Evolutionary conservation across 2,329 filamentous ascomycete genomes (phyloP).

Genomic region (Shiraia sp.): DNA sequence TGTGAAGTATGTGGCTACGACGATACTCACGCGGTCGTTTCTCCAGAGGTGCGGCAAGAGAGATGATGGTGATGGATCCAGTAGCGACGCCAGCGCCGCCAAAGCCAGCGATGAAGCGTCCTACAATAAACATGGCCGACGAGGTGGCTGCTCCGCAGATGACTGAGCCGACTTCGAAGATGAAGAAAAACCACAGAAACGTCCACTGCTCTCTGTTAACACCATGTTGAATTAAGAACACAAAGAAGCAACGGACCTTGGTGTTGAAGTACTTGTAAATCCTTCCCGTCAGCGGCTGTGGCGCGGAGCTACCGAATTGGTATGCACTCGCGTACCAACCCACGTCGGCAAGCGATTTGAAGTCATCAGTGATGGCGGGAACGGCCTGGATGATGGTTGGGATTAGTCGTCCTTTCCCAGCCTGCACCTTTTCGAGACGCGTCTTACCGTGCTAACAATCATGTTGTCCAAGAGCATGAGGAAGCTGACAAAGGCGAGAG

Average conservation of each 20-base stretch:
- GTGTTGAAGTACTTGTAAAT: constrained; percentile 50
- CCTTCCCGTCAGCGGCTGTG: constrained; percentile 50
- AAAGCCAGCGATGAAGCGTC: constrained; percentile 42
- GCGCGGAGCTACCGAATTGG: constrained; percentile 45
- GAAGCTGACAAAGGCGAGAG: constrained; percentile 9
- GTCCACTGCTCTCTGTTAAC: background rate
- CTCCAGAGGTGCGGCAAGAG: no score
- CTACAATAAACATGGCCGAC: constrained; percentile 43
- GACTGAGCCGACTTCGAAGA: constrained; percentile 55
- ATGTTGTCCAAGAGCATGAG: constrained; percentile 16
- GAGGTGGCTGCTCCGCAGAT: constrained; percentile 54
- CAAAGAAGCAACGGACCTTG: constrained; percentile 27
- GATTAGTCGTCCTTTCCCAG: no score
- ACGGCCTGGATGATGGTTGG: constrained; percentile 10
- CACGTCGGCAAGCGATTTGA: constrained; percentile 24
- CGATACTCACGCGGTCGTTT: constrained; percentile 17
- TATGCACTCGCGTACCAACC: constrained; percentile 39
- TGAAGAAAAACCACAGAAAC: constrained; percentile 26
- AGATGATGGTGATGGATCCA: constrained; percentile 15
- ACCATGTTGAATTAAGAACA: no score
- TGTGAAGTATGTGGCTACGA: no score
- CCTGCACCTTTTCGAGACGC: background rate
- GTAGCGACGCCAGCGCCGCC: constrained; percentile 43
- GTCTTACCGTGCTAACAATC: constrained; percentile 15
- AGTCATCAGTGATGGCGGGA: constrained; percentile 21